These are phyloP conservation scores for Erythrobasidium hasegawianum DNA, from an alignment of 1,284 basidiomycete genomes.

Conservation along the genomic window DNA sequence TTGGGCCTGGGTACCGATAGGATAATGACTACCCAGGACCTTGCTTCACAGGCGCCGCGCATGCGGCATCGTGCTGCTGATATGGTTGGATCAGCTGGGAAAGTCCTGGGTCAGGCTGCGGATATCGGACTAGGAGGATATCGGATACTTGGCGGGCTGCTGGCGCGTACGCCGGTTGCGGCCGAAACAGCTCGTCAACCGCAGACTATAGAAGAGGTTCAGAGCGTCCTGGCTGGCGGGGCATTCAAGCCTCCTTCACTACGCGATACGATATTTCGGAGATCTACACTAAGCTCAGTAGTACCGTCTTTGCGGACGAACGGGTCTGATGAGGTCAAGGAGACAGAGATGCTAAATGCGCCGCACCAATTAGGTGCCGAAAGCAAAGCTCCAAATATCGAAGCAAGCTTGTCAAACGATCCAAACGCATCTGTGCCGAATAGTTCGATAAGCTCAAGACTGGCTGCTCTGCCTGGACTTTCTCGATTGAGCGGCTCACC, in stretches of 20 bases:
- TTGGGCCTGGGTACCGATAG: slow-evolving; percentile 68
- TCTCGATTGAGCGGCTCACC: slow-evolving; percentile 3
- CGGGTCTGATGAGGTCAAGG: slow-evolving; percentile 11
- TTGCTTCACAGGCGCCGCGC: slow-evolving; percentile 11
- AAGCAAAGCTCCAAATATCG: not conserved
- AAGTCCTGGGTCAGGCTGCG: slow-evolving; percentile 36
- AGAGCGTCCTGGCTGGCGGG: slow-evolving; percentile 39
- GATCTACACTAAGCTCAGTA: slow-evolving; percentile 12
- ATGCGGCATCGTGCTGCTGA: slow-evolving; percentile 26
- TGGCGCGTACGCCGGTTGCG: slow-evolving; percentile 30
- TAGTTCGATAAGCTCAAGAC: slow-evolving; percentile 23
- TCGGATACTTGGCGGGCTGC: slow-evolving; percentile 40
- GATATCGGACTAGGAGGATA: slow-evolving; percentile 39
- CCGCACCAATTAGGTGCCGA: too few species aligned
- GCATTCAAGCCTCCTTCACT: slow-evolving; percentile 7
- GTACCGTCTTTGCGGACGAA: slow-evolving; percentile 2
- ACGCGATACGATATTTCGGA: slow-evolving; percentile 16
- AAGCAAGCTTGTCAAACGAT: too few species aligned
- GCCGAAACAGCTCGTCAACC: slow-evolving; percentile 28
- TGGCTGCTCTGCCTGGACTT: slow-evolving; percentile 27
- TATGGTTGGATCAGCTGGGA: slow-evolving; percentile 41
- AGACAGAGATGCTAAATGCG: slow-evolving; percentile 31
- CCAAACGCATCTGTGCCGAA: too few species aligned
- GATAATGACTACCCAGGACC: slow-evolving; percentile 52
- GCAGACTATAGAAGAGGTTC: slow-evolving; percentile 43